Conservation (phyloP, 2,329 filamentous ascomycete species). For the Lizonia empirigonia region DNA sequence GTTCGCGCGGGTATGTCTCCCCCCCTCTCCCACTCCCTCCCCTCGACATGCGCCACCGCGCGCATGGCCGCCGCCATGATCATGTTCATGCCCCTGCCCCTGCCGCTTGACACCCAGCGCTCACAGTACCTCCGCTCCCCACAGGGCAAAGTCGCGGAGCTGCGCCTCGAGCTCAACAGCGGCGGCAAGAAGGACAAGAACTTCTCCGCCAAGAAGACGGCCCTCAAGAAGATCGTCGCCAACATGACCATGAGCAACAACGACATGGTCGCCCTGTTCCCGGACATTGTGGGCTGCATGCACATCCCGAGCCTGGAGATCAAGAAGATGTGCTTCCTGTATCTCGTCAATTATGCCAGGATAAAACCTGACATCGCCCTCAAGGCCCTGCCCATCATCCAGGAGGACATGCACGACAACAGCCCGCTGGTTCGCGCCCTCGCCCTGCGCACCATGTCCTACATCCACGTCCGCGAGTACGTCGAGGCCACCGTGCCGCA, state of each 20-base stretch:
- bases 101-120: slow-evolving; percentile 50
- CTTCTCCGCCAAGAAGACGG: slow-evolving; percentile 92
- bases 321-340: slow-evolving; percentile 99
- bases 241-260: slow-evolving; percentile 99
- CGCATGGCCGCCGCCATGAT: slow-evolving; percentile 22
- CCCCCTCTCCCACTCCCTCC: slow-evolving; percentile 5
- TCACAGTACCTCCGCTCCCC: slow-evolving; percentile 55
- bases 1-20: slow-evolving; percentile 85
- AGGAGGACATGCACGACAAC: slow-evolving; percentile 90
- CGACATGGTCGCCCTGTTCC: slow-evolving; percentile 97
- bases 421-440: slow-evolving; percentile 93
- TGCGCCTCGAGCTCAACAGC: slow-evolving; percentile 90
- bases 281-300: slow-evolving; percentile 96
- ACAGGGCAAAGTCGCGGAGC: slow-evolving; percentile 98
- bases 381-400: slow-evolving; percentile 86
- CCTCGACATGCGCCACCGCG: neutral
- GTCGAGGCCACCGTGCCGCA: slow-evolving; percentile 88
- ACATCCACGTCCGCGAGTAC: slow-evolving; percentile 95
- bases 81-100: slow-evolving; percentile 49
- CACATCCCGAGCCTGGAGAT: slow-evolving; percentile 92
- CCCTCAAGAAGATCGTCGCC: slow-evolving; percentile 98
- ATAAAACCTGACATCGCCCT: slow-evolving; percentile 93
- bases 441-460: slow-evolving; percentile 92
- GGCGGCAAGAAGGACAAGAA: slow-evolving; percentile 99
- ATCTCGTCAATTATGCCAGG: slow-evolving; percentile 94